Conservation (phyloP, 2,329 filamentous ascomycete genomes). For the Aspergillus persii region DNA sequence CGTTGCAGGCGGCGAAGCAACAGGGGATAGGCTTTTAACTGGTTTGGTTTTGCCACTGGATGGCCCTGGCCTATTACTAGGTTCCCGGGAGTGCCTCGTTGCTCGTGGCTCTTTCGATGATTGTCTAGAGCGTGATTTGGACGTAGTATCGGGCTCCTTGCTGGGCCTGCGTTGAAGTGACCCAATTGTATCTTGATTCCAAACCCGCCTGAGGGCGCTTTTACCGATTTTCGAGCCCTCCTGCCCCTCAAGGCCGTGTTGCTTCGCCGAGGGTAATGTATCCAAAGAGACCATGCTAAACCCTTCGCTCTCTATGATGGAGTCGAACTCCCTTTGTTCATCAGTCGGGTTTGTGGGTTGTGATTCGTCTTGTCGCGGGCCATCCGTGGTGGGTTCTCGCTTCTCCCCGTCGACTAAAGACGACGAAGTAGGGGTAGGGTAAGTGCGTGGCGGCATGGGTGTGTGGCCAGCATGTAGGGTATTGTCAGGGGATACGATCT, state of each 20-base stretch:
- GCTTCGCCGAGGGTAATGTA: slow-evolving; percentile 50
- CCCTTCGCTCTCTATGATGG: slow-evolving; percentile 57
- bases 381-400: slow-evolving; percentile 5
- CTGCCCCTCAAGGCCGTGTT: slow-evolving; percentile 38
- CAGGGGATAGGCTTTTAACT: slow-evolving; percentile 3
- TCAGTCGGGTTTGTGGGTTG: slow-evolving; percentile 35
- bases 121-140: slow-evolving; percentile 10
- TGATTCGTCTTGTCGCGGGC: slow-evolving; percentile 1
- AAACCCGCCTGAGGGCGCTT: slow-evolving; percentile 26
- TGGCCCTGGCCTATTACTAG: background rate
- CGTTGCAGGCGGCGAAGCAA: slow-evolving; percentile 12
- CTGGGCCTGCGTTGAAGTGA: slow-evolving; percentile 27
- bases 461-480: slow-evolving; percentile 33
- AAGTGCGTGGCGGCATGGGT: slow-evolving; percentile 33
- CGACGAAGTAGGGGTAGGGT: slow-evolving; percentile 42
- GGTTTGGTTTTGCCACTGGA: background rate
- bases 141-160: slow-evolving; percentile 13
- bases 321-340: slow-evolving; percentile 50
- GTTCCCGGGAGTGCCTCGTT: background rate
- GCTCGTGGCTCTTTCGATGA: slow-evolving; percentile 9
- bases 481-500: slow-evolving; percentile 31
- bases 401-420: slow-evolving; percentile 39
- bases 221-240: slow-evolving; percentile 27
- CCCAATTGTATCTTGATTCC: slow-evolving; percentile 27
- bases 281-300: slow-evolving; percentile 59